phyloP scores from a whole-genome alignment of 768 basidiomycete genomes.

The Phaeotremella skinneri region DNA sequence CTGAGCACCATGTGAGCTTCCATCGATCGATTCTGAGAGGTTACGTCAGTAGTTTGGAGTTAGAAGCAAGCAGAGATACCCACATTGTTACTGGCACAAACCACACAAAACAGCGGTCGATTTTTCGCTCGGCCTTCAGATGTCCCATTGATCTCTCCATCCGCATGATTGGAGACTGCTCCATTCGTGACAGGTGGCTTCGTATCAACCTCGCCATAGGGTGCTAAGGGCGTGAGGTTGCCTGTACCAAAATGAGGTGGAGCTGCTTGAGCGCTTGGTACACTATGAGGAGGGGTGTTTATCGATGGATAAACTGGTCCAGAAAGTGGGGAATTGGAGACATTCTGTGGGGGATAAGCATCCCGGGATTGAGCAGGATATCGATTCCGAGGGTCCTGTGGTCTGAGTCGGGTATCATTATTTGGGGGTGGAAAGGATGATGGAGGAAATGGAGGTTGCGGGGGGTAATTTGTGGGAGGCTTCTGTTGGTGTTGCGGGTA shows the following conservation, averaged over 20 bases:
- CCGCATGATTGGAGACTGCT: not conserved
- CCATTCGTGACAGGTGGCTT: slow-evolving; percentile 1
- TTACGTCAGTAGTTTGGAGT: slow-evolving; percentile 1
- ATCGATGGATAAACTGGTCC: not conserved
- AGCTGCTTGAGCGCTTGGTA: not conserved
- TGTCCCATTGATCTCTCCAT: slow-evolving; percentile 16
- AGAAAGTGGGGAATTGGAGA: not conserved
- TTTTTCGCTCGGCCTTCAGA: slow-evolving; percentile 53
- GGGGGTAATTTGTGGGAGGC: not conserved
- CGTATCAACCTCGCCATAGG: not conserved
- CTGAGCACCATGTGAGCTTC: slow-evolving; percentile 88
- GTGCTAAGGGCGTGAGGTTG: not conserved
- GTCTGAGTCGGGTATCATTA: slow-evolving; percentile 26
- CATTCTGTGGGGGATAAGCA: not conserved
- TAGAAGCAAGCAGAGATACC: slow-evolving; percentile 37
- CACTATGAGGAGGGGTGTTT: not conserved
- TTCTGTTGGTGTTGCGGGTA: slow-evolving; percentile 17
- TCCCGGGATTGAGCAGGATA: slow-evolving; percentile 6
- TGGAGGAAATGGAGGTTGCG: slow-evolving; percentile 1
- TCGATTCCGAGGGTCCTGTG: slow-evolving; percentile 34
- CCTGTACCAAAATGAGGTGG: not conserved
- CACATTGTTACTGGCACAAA: slow-evolving; percentile 99
- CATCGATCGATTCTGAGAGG: slow-evolving; percentile 87
- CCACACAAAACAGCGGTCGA: slow-evolving; percentile 89
- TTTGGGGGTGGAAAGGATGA: slow-evolving; percentile 7